These are phyloP conservation scores for Kandelia obovata DNA, from an alignment of 345 rosid species.

Conservation along the genomic window DNA sequence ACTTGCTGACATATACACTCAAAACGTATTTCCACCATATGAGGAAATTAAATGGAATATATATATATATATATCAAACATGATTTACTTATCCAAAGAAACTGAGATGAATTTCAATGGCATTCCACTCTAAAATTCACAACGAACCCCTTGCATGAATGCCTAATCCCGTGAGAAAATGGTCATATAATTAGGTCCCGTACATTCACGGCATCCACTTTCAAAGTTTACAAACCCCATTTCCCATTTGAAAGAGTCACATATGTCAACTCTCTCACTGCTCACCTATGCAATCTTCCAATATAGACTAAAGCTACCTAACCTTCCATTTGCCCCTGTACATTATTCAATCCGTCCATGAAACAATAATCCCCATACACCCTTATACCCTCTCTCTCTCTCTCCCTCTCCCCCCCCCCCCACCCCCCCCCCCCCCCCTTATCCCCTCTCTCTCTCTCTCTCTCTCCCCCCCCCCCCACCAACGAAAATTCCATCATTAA, in stretches of 20 bases:
- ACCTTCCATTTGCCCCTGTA: not conserved
- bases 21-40: no score
- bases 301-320: conserved; percentile 12
- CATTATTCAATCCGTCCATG: no score
- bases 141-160: not conserved
- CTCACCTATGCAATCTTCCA: not conserved
- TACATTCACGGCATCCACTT: conserved; percentile 35
- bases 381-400: not conserved
- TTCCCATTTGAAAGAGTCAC: conserved; percentile 20
- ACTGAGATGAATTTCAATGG: no score
- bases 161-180: no score
- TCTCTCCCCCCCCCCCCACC: not conserved
- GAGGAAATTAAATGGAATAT: no score
- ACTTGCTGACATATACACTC: no score
- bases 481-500: no score
- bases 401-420: not conserved
- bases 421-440: conserved; percentile 3
- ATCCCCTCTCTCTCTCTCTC: not conserved
- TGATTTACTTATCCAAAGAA: no score
- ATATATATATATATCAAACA: no score
- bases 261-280: not conserved
- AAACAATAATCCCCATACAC: not conserved
- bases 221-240: conserved; percentile 9
- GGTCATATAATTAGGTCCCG: conserved; percentile 16
- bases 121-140: not conserved